These are phyloP conservation scores for Microbotryum violaceum DNA, from an alignment of 1,284 basidiomycete species.

Conservation along the genomic window DNA sequence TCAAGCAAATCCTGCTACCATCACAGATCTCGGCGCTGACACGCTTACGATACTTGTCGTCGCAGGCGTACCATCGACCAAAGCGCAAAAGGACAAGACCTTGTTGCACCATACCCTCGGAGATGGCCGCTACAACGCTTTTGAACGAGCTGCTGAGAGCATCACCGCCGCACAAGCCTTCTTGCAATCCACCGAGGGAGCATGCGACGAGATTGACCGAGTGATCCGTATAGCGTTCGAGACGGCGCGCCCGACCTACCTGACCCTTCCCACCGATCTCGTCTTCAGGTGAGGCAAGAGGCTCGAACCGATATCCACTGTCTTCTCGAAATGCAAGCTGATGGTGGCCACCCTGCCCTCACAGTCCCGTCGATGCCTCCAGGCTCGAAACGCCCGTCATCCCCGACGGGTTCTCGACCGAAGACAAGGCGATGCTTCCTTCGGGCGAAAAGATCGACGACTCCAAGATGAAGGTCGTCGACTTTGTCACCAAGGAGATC, in stretches of 20 bases:
- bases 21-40: no score
- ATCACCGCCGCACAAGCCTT: conserved; percentile 64
- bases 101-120: conserved; percentile 58
- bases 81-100: conserved; percentile 52
- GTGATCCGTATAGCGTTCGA: conserved; percentile 65
- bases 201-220: conserved; percentile 68
- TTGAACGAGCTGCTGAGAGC: conserved; percentile 64
- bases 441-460: conserved; percentile 13
- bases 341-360: not conserved
- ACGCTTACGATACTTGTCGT: no score
- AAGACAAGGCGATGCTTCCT: conserved; percentile 18
- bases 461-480: conserved; percentile 7
- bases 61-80: conserved; percentile 60
- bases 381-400: conserved; percentile 57
- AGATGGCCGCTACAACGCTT: conserved; percentile 67
- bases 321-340: not conserved
- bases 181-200: conserved; percentile 51
- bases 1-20: no score
- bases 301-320: no score
- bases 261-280: conserved; percentile 79
- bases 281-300: conserved; percentile 41
- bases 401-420: conserved; percentile 1
- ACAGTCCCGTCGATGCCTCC: conserved; percentile 40
- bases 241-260: conserved; percentile 72
- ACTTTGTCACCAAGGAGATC: conserved; percentile 67